Base-by-base conservation (phyloP, 352 stramenopile species). In the Phytophthora pinifolia region DNA sequence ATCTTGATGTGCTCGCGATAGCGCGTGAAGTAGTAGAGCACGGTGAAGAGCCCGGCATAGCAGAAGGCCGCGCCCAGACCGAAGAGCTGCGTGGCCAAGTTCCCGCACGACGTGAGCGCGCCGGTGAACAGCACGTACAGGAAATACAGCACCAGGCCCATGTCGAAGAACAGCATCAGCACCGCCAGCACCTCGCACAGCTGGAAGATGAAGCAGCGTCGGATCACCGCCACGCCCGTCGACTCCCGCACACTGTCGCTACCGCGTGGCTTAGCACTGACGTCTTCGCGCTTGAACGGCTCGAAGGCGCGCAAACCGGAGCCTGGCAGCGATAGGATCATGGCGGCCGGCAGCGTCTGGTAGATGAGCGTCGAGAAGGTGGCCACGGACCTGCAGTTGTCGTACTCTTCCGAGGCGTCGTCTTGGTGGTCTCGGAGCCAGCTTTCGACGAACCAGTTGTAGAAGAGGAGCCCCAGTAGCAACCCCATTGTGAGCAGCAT, bases 1-100 rank as follows among this genome's bases (percentile, higher is more conserved):
- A 91, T 91, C 63, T 91, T 91, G 41, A 92, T 73, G 53, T 89
- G 81, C 33, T 92, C 81, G 1, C 81, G 81, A 38, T 84, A 88
- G 17, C 81, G 77, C 32, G 79, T 74, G 48, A 92, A 89, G 53
- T 76, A 78, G 39, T 68, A 62, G 22, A 89, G 46, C 52, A 86
- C 76, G 8, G 74, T 46, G 25, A 88, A 82, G 2, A 92, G 50
- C 1, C 57, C 68, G 13, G 54, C 10, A 36, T 79, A 90, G 32
- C 74, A 86, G 1, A 76, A 17, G 2, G 79, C 52, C 10, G 62
- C 69, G 9, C 70, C 70, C 1, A 70, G 35, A 1, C 69, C 55
- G 43, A 89, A 88, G 6, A 76, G 35, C n/a, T 86, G 71, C 20
- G 79, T 75, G 1, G 39, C 38, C 6, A 48, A 43, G 9, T 62